A percentile compares a stretch with the other conserved stretches of the same genome.
phyloP scores from a whole-genome alignment of 257 asterid species.

The Parsonsia alboflavescens region DNA sequence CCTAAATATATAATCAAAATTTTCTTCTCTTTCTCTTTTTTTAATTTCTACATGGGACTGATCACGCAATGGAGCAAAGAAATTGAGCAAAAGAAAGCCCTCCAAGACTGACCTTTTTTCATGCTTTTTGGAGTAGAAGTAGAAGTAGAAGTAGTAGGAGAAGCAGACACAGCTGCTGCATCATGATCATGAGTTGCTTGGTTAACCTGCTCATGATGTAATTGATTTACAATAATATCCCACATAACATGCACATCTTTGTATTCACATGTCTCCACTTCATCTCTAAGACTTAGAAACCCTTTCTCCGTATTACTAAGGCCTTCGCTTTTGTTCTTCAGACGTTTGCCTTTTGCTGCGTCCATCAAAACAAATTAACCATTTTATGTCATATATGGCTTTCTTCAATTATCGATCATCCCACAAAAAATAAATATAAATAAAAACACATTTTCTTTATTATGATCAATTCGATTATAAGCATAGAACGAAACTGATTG shows the following conservation, averaged over 20 bases:
- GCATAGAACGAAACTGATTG: too few relatives aligned
- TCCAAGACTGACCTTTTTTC: neutral
- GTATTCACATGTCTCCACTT: conserved; percentile 1
- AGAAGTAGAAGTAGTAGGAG: neutral
- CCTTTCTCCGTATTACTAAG: neutral
- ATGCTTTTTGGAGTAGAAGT: neutral
- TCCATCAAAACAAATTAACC: too few relatives aligned
- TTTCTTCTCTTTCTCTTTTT: neutral
- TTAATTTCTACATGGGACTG: neutral
- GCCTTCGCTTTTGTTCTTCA: neutral
- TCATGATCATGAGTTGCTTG: neutral
- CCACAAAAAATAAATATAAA: too few relatives aligned
- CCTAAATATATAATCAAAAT: too few relatives aligned
- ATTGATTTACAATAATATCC: conserved; percentile 4
- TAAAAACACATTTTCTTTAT: too few relatives aligned
- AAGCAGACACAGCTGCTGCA: too few relatives aligned
- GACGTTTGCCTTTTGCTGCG: neutral
- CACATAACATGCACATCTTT: conserved; percentile 10
- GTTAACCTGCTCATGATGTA: too few relatives aligned
- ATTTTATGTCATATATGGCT: neutral
- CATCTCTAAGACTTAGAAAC: neutral
- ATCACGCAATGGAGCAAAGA: conserved; percentile 1
- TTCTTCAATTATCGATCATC: too few relatives aligned
- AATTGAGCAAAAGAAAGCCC: conserved; percentile 4
- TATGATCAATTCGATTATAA: too few relatives aligned